Percentiles rank a stretch among this genome's conserved stretches.
These are phyloP conservation scores for Hibiscus trionum DNA, from an alignment of 345 rosid species.

Conservation along the genomic window DNA sequence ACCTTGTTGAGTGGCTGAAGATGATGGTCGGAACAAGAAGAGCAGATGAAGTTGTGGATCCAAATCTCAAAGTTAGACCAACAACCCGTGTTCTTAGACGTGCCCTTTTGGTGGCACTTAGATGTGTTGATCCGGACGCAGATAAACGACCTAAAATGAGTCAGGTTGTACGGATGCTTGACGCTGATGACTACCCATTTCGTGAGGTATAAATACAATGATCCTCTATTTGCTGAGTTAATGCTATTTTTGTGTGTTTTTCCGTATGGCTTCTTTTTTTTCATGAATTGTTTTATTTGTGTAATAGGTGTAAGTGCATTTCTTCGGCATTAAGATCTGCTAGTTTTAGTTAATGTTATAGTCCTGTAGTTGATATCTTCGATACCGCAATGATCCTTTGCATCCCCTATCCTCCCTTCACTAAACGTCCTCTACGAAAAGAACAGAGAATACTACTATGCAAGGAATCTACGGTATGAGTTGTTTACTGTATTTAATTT, in stretches of 20 bases:
- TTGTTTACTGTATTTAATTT: no score
- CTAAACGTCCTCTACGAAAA: neutral
- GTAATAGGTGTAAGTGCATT: neutral
- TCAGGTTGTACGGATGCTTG: conserved; percentile 80
- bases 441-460: neutral
- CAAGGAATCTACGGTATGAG: neutral
- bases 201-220: conserved; percentile 48
- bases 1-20: conserved; percentile 97
- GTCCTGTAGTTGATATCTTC: neutral
- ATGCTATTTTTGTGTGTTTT: neutral
- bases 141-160: conserved; percentile 90
- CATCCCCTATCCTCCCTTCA: conserved; percentile 1
- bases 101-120: conserved; percentile 71
- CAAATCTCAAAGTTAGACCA: conserved; percentile 65
- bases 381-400: neutral
- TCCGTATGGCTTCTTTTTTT: neutral
- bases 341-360: neutral
- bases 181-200: conserved; percentile 72
- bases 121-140: conserved; percentile 88
- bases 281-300: neutral
- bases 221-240: neutral
- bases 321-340: neutral
- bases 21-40: conserved; percentile 91
- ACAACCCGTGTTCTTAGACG: conserved; percentile 64
- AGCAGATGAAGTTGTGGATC: conserved; percentile 90